phyloP scores from a whole-genome alignment of 352 stramenopile species.

The Globisporangium nodosum region DNA sequence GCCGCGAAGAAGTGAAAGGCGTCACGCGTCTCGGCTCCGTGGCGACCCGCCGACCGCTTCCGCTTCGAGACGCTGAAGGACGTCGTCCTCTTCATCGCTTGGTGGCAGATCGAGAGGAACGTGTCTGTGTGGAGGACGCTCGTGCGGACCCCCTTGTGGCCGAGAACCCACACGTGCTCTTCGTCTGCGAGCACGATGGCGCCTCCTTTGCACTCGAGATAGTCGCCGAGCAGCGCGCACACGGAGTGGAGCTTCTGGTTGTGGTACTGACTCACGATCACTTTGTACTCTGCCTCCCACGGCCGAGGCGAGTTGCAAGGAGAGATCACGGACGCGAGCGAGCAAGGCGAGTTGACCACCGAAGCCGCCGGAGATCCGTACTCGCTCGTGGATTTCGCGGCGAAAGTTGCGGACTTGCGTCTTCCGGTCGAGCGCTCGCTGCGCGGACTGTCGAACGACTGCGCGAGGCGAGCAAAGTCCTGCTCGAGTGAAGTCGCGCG shows the following conservation, averaged over 20 bases:
- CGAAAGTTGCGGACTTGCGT: slow-evolving; percentile 7
- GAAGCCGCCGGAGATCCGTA: background rate
- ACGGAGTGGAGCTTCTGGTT: slow-evolving; percentile 70
- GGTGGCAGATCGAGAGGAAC: slow-evolving; percentile 54
- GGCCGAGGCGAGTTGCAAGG: slow-evolving; percentile 18
- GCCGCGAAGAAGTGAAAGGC: slow-evolving; percentile 62
- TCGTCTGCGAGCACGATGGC: slow-evolving; percentile 61
- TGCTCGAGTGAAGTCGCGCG: slow-evolving; percentile 35
- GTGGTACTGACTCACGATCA: slow-evolving; percentile 68
- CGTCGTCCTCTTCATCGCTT: slow-evolving; percentile 31
- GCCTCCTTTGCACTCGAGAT: slow-evolving; percentile 61
- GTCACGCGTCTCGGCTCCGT: slow-evolving; percentile 5
- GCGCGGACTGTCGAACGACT: slow-evolving; percentile 28
- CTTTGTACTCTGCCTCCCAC: slow-evolving; percentile 32
- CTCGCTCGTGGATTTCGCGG: slow-evolving; percentile 7
- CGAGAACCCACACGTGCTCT: slow-evolving; percentile 59
- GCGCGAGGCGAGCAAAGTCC: slow-evolving; percentile 36
- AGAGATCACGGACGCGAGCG: slow-evolving; percentile 21
- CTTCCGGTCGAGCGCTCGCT: slow-evolving; percentile 1
- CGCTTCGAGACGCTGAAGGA: slow-evolving; percentile 43
- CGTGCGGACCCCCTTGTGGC: slow-evolving; percentile 45
- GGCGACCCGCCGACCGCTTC: slow-evolving; percentile 10
- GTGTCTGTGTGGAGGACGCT: slow-evolving; percentile 47
- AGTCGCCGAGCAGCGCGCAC: slow-evolving; percentile 59
- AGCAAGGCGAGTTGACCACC: slow-evolving; percentile 9